Conservation (phyloP, 2,329 filamentous ascomycete species). For the Didymella segeticola region DNA sequence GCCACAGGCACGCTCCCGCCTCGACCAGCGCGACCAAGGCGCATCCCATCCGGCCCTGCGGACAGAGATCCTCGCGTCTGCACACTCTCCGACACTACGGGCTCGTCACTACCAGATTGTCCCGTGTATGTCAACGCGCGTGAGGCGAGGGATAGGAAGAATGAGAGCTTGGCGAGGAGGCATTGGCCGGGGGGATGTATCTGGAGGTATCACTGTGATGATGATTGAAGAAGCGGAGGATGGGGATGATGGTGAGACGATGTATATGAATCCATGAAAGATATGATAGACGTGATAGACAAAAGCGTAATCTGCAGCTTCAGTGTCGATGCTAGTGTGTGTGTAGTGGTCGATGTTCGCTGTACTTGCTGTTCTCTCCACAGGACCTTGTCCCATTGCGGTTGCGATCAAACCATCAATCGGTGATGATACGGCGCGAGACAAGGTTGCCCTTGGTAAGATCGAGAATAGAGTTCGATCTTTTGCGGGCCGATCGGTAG, state of each 20-base stretch:
- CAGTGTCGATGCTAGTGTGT: no score
- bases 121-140: background rate
- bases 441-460: no score
- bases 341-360: no score
- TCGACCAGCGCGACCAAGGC: background rate
- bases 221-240: background rate
- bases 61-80: background rate
- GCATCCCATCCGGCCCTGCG: background rate
- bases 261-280: no score
- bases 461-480: background rate
- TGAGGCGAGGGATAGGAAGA: background rate
- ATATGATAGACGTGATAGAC: no score
- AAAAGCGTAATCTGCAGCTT: no score
- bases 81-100: slow-evolving; percentile 1
- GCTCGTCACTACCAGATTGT: background rate
- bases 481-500: background rate
- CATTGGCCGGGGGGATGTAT: background rate
- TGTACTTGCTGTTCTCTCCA: no score
- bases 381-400: no score
- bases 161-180: background rate
- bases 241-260: background rate
- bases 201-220: background rate
- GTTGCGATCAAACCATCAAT: no score
- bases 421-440: no score
- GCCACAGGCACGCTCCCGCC: background rate